Percentiles rank a stretch among this genome's conserved stretches.
Evolutionary conservation across 352 stramenopile species (phyloP).

Genomic region (Globisporangium lucens): DNA sequence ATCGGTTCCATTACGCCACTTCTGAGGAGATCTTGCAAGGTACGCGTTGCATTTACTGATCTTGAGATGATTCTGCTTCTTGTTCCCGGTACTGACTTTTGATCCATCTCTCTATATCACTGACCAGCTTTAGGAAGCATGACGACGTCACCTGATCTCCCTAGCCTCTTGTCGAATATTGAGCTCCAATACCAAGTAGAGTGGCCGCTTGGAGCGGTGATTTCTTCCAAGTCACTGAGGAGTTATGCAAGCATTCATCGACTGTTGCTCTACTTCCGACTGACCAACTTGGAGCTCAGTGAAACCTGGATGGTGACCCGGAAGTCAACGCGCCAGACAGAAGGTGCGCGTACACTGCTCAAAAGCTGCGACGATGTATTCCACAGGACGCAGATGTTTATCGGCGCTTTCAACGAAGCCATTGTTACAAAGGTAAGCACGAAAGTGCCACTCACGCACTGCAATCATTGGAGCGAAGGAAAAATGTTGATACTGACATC

Average conservation of each 20-base stretch:
- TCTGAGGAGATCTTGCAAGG: constrained; percentile 35
- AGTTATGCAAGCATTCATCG: constrained; percentile 42
- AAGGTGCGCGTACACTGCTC: constrained; percentile 18
- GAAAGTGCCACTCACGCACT: not conserved
- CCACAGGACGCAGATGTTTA: constrained; percentile 39
- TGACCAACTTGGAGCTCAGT: constrained; percentile 43
- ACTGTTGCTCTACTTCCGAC: constrained; percentile 39
- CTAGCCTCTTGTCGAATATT: constrained; percentile 36
- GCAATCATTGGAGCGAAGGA: not conserved
- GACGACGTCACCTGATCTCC: constrained; percentile 29
- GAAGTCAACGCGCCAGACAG: constrained; percentile 18
- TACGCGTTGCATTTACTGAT: constrained; percentile 14
- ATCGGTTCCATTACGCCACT: constrained; percentile 48
- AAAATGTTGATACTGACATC: not conserved
- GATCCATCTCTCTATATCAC: not conserved
- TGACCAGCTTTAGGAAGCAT: constrained; percentile 33
- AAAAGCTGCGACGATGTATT: constrained; percentile 28
- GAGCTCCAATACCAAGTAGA: constrained; percentile 44
- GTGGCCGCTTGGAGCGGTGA: constrained; percentile 48
- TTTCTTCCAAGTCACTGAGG: constrained; percentile 32
- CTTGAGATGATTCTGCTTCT: not conserved
- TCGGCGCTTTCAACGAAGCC: constrained; percentile 44
- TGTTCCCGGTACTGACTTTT: not conserved
- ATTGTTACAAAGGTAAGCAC: constrained; percentile 38
- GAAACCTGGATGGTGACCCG: constrained; percentile 38